phyloP scores from a whole-genome alignment of 768 basidiomycete species.

The Calocera viscosa region DNA sequence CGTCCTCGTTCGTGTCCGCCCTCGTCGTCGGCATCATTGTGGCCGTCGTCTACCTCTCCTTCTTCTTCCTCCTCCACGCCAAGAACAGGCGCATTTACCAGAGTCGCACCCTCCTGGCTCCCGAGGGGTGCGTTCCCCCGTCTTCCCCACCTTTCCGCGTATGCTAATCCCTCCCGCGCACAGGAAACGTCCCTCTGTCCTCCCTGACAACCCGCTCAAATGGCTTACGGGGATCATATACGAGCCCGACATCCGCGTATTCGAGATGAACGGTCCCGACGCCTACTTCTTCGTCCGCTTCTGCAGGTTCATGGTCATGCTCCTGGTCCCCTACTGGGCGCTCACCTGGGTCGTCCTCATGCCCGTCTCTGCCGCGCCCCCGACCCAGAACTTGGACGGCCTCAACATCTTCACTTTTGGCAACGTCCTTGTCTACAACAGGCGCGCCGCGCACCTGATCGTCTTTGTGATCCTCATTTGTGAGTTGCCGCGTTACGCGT shows the following conservation, averaged over 20 bases:
- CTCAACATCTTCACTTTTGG: slow-evolving; percentile 71
- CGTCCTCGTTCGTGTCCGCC: slow-evolving; percentile 8
- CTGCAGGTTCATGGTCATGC: slow-evolving; percentile 60
- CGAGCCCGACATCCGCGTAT: slow-evolving; percentile 12
- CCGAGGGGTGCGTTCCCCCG: not conserved
- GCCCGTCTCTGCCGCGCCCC: slow-evolving; percentile 43
- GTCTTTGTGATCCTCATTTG: slow-evolving; percentile 23
- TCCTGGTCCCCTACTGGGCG: slow-evolving; percentile 84
- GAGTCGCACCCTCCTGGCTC: slow-evolving; percentile 4
- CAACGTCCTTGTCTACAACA: slow-evolving; percentile 47
- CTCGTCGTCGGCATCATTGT: slow-evolving; percentile 10
- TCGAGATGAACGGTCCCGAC: slow-evolving; percentile 57
- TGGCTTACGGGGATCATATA: slow-evolving; percentile 7
- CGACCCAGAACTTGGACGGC: slow-evolving; percentile 41
- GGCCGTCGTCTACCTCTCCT: slow-evolving; percentile 8
- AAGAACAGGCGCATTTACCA: slow-evolving; percentile 8
- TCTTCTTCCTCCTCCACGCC: slow-evolving; percentile 11
- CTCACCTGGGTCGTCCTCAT: slow-evolving; percentile 77
- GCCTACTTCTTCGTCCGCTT: slow-evolving; percentile 91
- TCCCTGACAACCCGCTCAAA: slow-evolving; percentile 4
- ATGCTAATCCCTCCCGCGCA: not conserved
- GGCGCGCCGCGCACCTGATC: slow-evolving; percentile 60
- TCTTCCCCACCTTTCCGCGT: not conserved
- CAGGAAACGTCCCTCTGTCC: slow-evolving; percentile 4
- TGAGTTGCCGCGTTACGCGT: not conserved